phyloP scores from a whole-genome alignment of 2,329 filamentous ascomycete genomes.

The Colletotrichum gloeosporioides region DNA sequence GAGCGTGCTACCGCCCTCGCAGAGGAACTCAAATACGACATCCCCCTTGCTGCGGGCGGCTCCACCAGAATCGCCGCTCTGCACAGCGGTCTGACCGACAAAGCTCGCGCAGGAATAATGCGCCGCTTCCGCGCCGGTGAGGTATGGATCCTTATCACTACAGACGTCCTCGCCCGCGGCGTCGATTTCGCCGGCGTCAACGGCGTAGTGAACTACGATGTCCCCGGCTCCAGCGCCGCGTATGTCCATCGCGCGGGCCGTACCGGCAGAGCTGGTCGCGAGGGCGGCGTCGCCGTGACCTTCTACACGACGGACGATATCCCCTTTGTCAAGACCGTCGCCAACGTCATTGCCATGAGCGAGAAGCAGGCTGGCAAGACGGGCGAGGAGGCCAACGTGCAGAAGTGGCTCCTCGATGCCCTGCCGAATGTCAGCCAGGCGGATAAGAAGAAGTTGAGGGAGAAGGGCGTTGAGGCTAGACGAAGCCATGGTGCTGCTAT shows the following conservation, averaged over 20 bases:
- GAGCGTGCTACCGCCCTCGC: constrained; percentile 86
- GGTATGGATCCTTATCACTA: constrained; percentile 96
- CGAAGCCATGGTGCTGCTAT: constrained; percentile 55
- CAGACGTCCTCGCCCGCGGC: constrained; percentile 88
- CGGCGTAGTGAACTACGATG: constrained; percentile 96
- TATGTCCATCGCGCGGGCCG: constrained; percentile 95
- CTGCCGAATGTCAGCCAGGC: constrained; percentile 85
- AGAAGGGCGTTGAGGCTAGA: constrained; percentile 79
- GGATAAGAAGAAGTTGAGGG: constrained; percentile 82
- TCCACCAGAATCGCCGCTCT: constrained; percentile 85
- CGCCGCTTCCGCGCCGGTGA: constrained; percentile 88
- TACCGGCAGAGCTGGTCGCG: constrained; percentile 85
- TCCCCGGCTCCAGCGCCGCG: constrained; percentile 85
- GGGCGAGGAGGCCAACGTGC: constrained; percentile 64
- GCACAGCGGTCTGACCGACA: constrained; percentile 83
- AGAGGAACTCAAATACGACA: constrained; percentile 92
- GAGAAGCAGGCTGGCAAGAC: constrained; percentile 71
- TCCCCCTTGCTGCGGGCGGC: constrained; percentile 86
- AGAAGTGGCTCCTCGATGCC: constrained; percentile 87
- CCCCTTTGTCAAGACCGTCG: constrained; percentile 85
- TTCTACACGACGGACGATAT: constrained; percentile 97
- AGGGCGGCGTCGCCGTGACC: constrained; percentile 89
- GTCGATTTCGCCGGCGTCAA: constrained; percentile 96
- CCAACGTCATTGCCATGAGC: constrained; percentile 86
- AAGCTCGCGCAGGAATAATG: constrained; percentile 81